Conservation (phyloP, 306 rosid genomes). For the Canavalia gladiata region DNA sequence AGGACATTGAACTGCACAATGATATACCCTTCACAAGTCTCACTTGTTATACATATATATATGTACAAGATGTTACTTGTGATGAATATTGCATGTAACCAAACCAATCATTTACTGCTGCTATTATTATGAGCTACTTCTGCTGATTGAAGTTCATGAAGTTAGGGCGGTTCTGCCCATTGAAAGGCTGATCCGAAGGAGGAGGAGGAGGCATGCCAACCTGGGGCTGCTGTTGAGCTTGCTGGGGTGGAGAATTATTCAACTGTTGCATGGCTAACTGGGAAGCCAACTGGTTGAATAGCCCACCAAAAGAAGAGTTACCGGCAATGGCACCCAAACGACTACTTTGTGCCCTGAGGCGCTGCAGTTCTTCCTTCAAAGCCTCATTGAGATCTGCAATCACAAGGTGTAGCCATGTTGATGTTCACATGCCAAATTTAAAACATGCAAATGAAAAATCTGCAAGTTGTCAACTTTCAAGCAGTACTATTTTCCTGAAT, state of each 20-base stretch:
- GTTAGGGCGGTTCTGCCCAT: conserved; percentile 59
- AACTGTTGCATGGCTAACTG: conserved; percentile 67
- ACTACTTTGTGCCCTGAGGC: conserved; percentile 78
- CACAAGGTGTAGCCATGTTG: background rate
- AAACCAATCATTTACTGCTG: conserved; percentile 43
- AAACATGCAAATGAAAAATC: background rate
- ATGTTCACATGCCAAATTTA: background rate
- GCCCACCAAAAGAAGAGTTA: conserved; percentile 64
- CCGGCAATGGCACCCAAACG: conserved; percentile 58
- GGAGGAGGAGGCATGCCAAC: conserved; percentile 62
- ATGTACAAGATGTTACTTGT: conserved; percentile 65
- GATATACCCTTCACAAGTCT: conserved; percentile 51
- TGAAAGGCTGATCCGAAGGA: conserved; percentile 53
- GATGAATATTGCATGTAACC: conserved; percentile 52
- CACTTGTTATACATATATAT: conserved; percentile 46
- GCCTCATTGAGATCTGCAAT: conserved; percentile 81
- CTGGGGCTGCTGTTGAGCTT: conserved; percentile 67
- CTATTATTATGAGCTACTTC: conserved; percentile 48
- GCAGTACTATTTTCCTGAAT: background rate
- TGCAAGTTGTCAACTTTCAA: conserved; percentile 18
- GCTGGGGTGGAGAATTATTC: conserved; percentile 60
- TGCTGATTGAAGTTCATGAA: conserved; percentile 67
- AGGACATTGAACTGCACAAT: conserved; percentile 40
- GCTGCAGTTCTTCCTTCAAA: conserved; percentile 84
- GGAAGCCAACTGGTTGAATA: conserved; percentile 69